phyloP scores from a whole-genome alignment of 192 early-diverging fungal genomes.

The Gaertneriomyces sp. region DNA sequence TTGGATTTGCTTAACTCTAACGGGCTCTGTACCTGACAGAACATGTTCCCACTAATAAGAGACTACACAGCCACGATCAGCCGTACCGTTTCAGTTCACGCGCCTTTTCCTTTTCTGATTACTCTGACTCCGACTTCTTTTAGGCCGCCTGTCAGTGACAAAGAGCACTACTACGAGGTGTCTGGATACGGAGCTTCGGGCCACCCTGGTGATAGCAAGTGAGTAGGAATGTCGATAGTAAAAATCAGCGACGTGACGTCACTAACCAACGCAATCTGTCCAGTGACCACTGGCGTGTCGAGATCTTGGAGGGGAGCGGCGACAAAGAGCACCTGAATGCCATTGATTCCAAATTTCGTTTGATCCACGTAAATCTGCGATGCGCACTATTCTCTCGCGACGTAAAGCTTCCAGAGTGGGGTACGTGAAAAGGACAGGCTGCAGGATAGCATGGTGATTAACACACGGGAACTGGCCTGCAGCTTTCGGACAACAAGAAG shows the following conservation, averaged over 20 bases:
- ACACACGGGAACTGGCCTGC: background rate
- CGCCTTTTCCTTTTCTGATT: slow-evolving; percentile 2
- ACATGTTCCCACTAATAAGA: slow-evolving; percentile 40
- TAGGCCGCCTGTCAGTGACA: slow-evolving; percentile 42
- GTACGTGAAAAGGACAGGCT: background rate
- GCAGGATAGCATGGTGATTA: background rate
- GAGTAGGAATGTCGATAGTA: background rate
- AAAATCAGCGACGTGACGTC: background rate
- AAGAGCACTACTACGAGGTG: slow-evolving; percentile 49
- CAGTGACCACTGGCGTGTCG: slow-evolving; percentile 80
- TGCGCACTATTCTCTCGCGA: slow-evolving; percentile 76
- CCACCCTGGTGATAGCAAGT: slow-evolving; percentile 80
- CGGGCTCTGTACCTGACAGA: slow-evolving; percentile 14
- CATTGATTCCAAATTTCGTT: slow-evolving; percentile 59
- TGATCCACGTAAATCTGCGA: slow-evolving; percentile 73
- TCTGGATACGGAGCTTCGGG: slow-evolving; percentile 48
- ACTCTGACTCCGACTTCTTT: background rate
- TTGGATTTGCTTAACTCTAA: background rate
- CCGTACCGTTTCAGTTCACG: slow-evolving; percentile 20
- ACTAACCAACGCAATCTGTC: background rate
- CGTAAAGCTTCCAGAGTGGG: slow-evolving; percentile 83
- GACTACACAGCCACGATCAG: slow-evolving; percentile 47
- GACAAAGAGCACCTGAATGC: slow-evolving; percentile 57
- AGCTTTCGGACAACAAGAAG: slow-evolving; percentile 80
- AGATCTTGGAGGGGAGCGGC: slow-evolving; percentile 64